Percentiles rank a stretch among this genome's conserved stretches.
Conservation (phyloP, 805 yeast species). For the Candida methanosorbosa region DNA sequence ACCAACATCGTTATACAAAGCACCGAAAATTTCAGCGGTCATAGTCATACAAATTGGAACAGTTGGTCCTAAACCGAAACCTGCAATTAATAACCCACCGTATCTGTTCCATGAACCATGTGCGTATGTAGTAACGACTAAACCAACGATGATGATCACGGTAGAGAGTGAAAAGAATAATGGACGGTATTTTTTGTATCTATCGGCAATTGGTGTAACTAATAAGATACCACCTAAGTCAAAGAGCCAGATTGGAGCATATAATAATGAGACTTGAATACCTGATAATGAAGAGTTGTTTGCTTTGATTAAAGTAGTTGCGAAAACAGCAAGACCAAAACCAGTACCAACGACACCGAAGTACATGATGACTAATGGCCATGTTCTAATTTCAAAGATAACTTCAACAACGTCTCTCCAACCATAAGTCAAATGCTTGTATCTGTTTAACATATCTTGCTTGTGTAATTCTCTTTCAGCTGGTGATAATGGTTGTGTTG, state of each 20-base stretch:
- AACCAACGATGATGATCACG: slow-evolving; percentile 61
- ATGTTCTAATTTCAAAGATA: slow-evolving; percentile 54
- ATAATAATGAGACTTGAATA: slow-evolving; percentile 63
- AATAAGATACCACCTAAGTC: slow-evolving; percentile 68
- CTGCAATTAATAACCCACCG: slow-evolving; percentile 74
- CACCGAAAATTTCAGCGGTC: slow-evolving; percentile 67
- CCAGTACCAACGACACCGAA: slow-evolving; percentile 94
- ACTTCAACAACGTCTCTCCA: slow-evolving; percentile 48
- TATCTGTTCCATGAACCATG: slow-evolving; percentile 65
- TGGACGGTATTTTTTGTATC: slow-evolving; percentile 48
- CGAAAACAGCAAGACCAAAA: slow-evolving; percentile 76
- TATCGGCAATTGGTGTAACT: slow-evolving; percentile 77
- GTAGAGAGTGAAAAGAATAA: slow-evolving; percentile 55
- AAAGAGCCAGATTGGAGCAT: slow-evolving; percentile 88
- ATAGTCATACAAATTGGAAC: slow-evolving; percentile 84
- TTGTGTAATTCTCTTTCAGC: slow-evolving; percentile 50
- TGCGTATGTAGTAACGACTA: slow-evolving; percentile 72
- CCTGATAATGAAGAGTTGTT: slow-evolving; percentile 56
- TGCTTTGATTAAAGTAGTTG: slow-evolving; percentile 62
- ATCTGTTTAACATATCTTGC: slow-evolving; percentile 48
- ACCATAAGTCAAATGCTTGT: slow-evolving; percentile 43
- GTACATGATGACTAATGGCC: slow-evolving; percentile 83
- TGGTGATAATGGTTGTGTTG: slow-evolving; percentile 39
- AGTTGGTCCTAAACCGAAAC: slow-evolving; percentile 86
- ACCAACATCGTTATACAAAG: slow-evolving; percentile 75